Evolutionary conservation across 139 green algal genomes (phyloP).

Genomic region (Micractinium sp.): DNA sequence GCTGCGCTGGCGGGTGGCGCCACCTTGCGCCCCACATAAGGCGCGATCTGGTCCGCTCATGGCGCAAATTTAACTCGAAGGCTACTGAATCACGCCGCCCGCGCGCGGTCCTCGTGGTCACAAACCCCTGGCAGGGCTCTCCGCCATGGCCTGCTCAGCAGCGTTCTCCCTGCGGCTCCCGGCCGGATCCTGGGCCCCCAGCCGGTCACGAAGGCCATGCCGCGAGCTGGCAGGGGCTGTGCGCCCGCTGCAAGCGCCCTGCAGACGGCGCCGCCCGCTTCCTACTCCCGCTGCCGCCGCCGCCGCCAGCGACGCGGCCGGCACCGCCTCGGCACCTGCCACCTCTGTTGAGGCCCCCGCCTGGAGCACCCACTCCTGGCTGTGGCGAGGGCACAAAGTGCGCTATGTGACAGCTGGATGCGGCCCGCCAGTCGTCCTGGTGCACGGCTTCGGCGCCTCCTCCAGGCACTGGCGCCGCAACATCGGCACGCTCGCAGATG

Average conservation of each 20-base stretch:
- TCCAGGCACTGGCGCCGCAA: conserved; percentile 29
- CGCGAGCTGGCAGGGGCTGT: neutral
- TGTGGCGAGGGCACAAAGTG: conserved; percentile 5
- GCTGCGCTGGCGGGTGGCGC: too few relatives aligned
- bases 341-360: neutral
- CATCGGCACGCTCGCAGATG: conserved; percentile 25
- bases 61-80: too few relatives aligned
- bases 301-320: neutral
- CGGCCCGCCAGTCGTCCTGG: conserved; percentile 29
- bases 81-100: too few relatives aligned
- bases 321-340: neutral
- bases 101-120: neutral
- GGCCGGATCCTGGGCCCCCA: neutral
- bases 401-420: conserved; percentile 17
- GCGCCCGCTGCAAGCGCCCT: neutral
- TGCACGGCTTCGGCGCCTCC: conserved; percentile 48
- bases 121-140: neutral
- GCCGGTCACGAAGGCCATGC: neutral
- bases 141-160: neutral
- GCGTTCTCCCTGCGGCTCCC: neutral
- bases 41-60: too few relatives aligned
- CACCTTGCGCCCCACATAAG: too few relatives aligned
- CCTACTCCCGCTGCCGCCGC: neutral
- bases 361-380: conserved; percentile 1
- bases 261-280: neutral